A percentile compares a stretch with the other conserved stretches of the same genome.
Conservation (phyloP, 371 early-diverging fungal species). For the Entomophthora muscae region DNA sequence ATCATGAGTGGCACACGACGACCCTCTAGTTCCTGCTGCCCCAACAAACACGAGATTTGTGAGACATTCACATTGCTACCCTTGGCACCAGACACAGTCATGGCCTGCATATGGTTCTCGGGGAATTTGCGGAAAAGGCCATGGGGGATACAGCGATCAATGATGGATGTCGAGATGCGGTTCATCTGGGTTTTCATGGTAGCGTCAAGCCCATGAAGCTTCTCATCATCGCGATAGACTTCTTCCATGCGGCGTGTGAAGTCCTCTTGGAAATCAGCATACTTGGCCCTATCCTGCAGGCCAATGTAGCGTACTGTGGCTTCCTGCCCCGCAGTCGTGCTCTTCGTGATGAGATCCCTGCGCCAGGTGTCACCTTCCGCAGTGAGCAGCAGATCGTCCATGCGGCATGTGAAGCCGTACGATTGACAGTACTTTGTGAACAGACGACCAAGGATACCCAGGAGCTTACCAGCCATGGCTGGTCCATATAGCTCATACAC, state of each 20-base stretch:
- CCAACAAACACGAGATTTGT: constrained; percentile 96
- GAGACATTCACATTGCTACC: constrained; percentile 96
- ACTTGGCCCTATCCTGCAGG: constrained; percentile 27
- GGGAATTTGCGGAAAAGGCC: constrained; percentile 67
- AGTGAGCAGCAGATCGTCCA: constrained; percentile 96
- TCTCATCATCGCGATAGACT: constrained; percentile 66
- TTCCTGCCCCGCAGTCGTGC: constrained; percentile 38
- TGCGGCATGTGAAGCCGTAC: constrained; percentile 92
- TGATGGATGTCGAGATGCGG: constrained; percentile 65
- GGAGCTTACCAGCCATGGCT: constrained; percentile 76
- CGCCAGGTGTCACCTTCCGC: constrained; percentile 61
- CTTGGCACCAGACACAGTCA: constrained; percentile 98
- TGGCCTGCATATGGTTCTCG: constrained; percentile 95
- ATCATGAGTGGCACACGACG: constrained; percentile 97
- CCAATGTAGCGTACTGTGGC: constrained; percentile 56
- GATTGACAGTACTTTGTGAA: constrained; percentile 87
- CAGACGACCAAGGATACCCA: constrained; percentile 86
- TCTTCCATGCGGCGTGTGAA: constrained; percentile 61
- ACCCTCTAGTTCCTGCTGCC: constrained; percentile 99
- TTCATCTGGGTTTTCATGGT: constrained; percentile 78
- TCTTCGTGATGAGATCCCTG: constrained; percentile 36
- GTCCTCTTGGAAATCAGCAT: constrained; percentile 16
- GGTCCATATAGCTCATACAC: constrained; percentile 94
- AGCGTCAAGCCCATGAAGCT: constrained; percentile 77
- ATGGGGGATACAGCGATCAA: constrained; percentile 64